Percentiles rank a stretch among this genome's conserved stretches.
Conservation (phyloP, 805 yeast species). For the Yarrowia phangngaensis region DNA sequence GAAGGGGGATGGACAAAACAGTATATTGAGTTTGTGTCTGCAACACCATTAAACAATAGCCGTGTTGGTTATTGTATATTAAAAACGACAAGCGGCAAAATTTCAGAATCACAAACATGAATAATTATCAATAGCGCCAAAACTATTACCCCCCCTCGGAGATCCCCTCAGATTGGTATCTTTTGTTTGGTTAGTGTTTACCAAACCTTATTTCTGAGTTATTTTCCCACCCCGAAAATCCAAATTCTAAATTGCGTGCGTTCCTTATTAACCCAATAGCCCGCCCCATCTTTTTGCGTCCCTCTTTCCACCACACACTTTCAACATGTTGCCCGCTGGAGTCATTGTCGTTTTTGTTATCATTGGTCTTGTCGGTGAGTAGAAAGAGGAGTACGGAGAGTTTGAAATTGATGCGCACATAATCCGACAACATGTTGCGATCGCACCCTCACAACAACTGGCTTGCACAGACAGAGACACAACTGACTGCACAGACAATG, state of each 20-base stretch:
- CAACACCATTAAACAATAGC: no score
- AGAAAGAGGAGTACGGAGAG: no score
- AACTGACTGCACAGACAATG: no score
- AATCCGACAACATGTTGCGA: no score
- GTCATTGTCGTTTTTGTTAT: slow-evolving; percentile 62
- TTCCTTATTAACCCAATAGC: slow-evolving; percentile 26
- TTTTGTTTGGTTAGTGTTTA: slow-evolving; percentile 5
- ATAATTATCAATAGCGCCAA: no score
- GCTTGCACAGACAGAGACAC: no score
- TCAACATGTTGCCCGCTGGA: slow-evolving; percentile 62
- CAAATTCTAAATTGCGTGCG: slow-evolving; percentile 19
- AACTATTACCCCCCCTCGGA: background rate
- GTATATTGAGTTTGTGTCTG: slow-evolving; percentile 24
- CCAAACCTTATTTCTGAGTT: slow-evolving; percentile 25
- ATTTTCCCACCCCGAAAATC: slow-evolving; percentile 25
- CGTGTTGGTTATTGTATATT: no score
- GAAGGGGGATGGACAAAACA: slow-evolving; percentile 19
- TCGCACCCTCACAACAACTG: no score
- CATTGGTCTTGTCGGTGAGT: slow-evolving; percentile 41
- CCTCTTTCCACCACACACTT: slow-evolving; percentile 28
- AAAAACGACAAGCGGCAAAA: no score
- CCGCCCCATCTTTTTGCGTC: slow-evolving; percentile 22
- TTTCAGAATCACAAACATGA: no score
- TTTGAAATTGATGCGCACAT: no score
- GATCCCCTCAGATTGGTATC: background rate